A percentile compares a stretch with the other conserved stretches of the same genome.
Conservation (phyloP, 352 stramenopile species). For the Blastocystis sp. region DNA sequence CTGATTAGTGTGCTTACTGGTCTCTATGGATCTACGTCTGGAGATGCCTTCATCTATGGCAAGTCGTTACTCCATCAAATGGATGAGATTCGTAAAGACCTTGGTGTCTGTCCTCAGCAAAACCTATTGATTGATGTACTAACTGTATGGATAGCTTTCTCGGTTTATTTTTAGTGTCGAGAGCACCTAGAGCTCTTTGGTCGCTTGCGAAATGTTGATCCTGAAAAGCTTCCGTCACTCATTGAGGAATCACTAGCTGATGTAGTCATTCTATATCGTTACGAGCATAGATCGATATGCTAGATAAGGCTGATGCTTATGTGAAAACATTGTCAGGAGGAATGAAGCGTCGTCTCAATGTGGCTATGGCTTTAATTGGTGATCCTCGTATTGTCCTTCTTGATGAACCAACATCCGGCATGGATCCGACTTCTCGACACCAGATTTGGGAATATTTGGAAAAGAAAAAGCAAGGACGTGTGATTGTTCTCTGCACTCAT, state of each 20-base stretch:
- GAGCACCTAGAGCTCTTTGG: constrained; percentile 62
- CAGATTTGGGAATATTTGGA: constrained; percentile 77
- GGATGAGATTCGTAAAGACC: constrained; percentile 70
- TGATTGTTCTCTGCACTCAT: constrained; percentile 83
- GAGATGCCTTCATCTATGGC: constrained; percentile 65
- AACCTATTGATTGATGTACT: constrained; percentile 75
- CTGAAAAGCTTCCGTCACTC: neutral
- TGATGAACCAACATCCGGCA: constrained; percentile 69
- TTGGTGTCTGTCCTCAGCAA: constrained; percentile 77
- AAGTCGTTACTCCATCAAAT: constrained; percentile 67
- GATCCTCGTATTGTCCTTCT: constrained; percentile 67
- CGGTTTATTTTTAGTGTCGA: constrained; percentile 16
- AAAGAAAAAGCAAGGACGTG: constrained; percentile 68
- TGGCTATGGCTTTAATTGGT: constrained; percentile 75
- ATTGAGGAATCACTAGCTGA: constrained; percentile 35
- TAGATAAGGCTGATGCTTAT: constrained; percentile 65
- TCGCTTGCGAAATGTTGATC: constrained; percentile 15
- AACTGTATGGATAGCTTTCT: constrained; percentile 66
- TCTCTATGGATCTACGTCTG: constrained; percentile 62
- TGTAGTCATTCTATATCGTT: neutral
- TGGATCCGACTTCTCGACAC: constrained; percentile 68
- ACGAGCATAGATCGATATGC: constrained; percentile 63
- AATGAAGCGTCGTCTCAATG: constrained; percentile 78
- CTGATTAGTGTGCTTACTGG: constrained; percentile 67
- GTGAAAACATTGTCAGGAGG: constrained; percentile 73